A percentile compares a stretch with the other conserved stretches of the same genome.
Evolutionary conservation across 2,329 filamentous ascomycete genomes (phyloP).

Genomic region (Fusarium papillatum): DNA sequence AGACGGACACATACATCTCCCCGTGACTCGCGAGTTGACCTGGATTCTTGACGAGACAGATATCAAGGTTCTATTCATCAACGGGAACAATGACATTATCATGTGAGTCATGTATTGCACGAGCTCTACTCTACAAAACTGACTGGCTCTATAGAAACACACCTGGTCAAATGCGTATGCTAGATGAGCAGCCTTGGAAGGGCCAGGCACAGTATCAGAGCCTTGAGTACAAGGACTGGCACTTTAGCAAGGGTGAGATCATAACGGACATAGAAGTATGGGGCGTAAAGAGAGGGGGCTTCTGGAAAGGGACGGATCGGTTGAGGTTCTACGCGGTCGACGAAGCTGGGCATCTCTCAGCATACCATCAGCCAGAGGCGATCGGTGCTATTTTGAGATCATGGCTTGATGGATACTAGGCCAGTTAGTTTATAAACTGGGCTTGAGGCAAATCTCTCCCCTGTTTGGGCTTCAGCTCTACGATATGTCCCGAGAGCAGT

Average conservation of each 20-base stretch:
- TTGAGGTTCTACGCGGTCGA: constrained; percentile 30
- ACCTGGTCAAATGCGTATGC: not conserved
- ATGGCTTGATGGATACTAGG: not conserved
- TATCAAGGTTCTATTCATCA: not conserved
- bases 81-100: not conserved
- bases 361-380: not conserved
- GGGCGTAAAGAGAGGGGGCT: constrained; percentile 6
- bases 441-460: not conserved
- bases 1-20: constrained; percentile 12
- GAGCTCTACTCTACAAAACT: not conserved
- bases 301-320: constrained; percentile 26
- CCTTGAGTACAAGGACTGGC: not conserved
- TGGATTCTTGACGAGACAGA: not conserved
- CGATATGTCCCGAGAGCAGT: not conserved
- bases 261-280: not conserved
- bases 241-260: constrained; percentile 14
- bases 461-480: not conserved
- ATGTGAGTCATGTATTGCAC: not conserved
- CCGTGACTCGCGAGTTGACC: not conserved
- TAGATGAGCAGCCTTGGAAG: not conserved
- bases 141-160: not conserved
- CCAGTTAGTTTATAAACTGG: not conserved
- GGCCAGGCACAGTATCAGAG: not conserved
- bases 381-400: not conserved
- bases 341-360: constrained; percentile 20